Evolutionary conservation across 345 rosid species (phyloP).

Genomic region (Brassica rapa): DNA sequence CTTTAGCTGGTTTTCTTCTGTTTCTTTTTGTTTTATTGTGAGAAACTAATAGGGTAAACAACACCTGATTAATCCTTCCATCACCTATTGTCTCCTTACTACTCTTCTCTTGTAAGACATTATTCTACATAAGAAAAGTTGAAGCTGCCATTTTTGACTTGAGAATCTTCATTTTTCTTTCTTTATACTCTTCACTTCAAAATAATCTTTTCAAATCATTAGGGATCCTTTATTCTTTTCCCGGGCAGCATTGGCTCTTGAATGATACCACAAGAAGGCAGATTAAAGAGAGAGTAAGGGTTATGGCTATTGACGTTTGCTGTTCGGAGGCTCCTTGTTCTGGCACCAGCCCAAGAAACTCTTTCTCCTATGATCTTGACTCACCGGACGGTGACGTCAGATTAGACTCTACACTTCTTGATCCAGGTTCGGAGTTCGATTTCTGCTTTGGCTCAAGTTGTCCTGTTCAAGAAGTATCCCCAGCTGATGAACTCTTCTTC

Average conservation of each 20-base stretch:
- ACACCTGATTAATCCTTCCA: constrained; percentile 28
- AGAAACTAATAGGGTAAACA: not conserved
- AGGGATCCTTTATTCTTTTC: constrained; percentile 24
- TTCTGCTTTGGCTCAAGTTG: constrained; percentile 58
- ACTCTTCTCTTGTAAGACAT: constrained; percentile 13
- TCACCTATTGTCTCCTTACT: constrained; percentile 30
- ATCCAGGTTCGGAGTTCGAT: constrained; percentile 57
- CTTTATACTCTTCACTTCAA: not conserved
- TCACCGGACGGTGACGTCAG: constrained; percentile 43
- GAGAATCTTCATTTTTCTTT: not conserved
- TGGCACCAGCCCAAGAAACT: constrained; percentile 67
- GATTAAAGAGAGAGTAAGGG: not conserved
- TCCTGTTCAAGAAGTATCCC: constrained; percentile 55
- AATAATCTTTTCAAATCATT: constrained; percentile 32
- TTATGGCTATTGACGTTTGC: constrained; percentile 78
- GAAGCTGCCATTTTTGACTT: constrained; percentile 65
- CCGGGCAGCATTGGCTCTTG: constrained; percentile 31
- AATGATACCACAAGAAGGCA: not conserved
- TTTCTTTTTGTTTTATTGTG: constrained; percentile 33
- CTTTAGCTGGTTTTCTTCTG: constrained; percentile 21
- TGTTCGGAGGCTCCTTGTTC: constrained; percentile 63
- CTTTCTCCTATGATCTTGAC: constrained; percentile 72
- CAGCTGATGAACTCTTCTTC: constrained; percentile 33
- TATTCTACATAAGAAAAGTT: constrained; percentile 24
- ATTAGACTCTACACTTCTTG: constrained; percentile 55